phyloP scores from a whole-genome alignment of 2,329 filamentous ascomycete species.

The Penicillium janthinellum region DNA sequence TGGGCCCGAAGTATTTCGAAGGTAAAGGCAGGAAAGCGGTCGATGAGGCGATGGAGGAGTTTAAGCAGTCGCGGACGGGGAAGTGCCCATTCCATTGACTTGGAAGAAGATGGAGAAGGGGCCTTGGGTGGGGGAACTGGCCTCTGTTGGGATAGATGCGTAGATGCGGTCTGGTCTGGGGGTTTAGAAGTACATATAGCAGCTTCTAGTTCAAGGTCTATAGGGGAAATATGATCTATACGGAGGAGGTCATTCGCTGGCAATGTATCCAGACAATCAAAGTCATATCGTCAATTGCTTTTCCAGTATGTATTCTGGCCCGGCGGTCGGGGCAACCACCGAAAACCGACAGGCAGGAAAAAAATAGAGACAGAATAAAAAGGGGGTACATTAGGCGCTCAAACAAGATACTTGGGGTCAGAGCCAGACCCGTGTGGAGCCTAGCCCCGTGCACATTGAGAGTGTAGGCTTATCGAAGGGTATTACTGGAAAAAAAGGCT shows the following conservation, averaged over 20 bases:
- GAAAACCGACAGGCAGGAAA: slow-evolving; percentile 27
- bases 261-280: not conserved
- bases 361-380: slow-evolving; percentile 40
- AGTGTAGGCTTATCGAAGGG: slow-evolving; percentile 39
- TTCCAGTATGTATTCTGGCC: slow-evolving; percentile 38
- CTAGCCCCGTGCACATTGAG: slow-evolving; percentile 25
- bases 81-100: slow-evolving; percentile 53
- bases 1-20: slow-evolving; percentile 62
- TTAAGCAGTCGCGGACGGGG: slow-evolving; percentile 45
- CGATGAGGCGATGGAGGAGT: slow-evolving; percentile 44
- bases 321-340: slow-evolving; percentile 20
- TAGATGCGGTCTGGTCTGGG: not conserved
- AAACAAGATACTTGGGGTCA: slow-evolving; percentile 37
- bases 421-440: slow-evolving; percentile 20
- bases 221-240: not conserved
- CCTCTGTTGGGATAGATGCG: not conserved
- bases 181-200: not conserved
- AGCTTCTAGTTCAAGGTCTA: not conserved
- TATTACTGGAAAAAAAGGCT: slow-evolving; percentile 42
- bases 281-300: slow-evolving; percentile 30
- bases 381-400: slow-evolving; percentile 39
- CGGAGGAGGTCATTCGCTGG: not conserved
- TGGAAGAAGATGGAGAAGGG: not conserved
- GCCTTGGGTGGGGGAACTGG: no score
- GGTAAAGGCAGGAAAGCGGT: slow-evolving; percentile 50